Base-by-base conservation (phyloP, 257 asterid species). In the Gentiana straminea region DNA sequence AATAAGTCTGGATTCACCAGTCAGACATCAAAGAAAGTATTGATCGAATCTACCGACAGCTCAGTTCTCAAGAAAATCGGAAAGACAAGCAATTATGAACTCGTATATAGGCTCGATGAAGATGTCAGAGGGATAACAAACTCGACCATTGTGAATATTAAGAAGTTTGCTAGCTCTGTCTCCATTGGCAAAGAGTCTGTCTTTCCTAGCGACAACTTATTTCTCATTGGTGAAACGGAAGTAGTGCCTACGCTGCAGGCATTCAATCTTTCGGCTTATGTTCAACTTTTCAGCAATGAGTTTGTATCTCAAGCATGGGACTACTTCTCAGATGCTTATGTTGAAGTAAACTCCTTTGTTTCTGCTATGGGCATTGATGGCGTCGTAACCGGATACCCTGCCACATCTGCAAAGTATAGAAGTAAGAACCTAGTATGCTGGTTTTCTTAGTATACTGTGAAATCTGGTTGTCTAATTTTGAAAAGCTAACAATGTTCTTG, bases 251-350 rank as follows among this genome's bases (percentile, higher is more conserved):
- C 72, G 73, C 81, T 92, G 59, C 81, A 77, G 66, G 72, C 74
- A 24, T 63, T 60, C 47, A 62, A 67, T 48, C 82, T 92, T 13
- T 8, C 74, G 0, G 95, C 79, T 15, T 85, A 80, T 36, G 97
- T 85, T 49, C 79, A 58, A 64, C 4, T 46, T 33, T 85, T 92
- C 72, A 64, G 51, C 43, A 92, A 92, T 61, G 97, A 92, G 86
- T 92, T 73, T 64, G 51, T 67, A 1, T 81, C 99, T 70, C 95
- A 88, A 67, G 64, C 99, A 43, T 92, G 93, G 95, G 99, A 92
- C 64, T 85, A 69, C 78, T 81, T 74, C 64, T 72, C 94, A 33
- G 99, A 92, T 65, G 71, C 99, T 15, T 79, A 77, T 39, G 57
- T 77, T 38, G 95, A 92, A 83, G 33, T 85, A 33, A 85, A 85